phyloP scores from a whole-genome alignment of 1,139 yeast genomes.

The Saccharomyces uvarum region DNA sequence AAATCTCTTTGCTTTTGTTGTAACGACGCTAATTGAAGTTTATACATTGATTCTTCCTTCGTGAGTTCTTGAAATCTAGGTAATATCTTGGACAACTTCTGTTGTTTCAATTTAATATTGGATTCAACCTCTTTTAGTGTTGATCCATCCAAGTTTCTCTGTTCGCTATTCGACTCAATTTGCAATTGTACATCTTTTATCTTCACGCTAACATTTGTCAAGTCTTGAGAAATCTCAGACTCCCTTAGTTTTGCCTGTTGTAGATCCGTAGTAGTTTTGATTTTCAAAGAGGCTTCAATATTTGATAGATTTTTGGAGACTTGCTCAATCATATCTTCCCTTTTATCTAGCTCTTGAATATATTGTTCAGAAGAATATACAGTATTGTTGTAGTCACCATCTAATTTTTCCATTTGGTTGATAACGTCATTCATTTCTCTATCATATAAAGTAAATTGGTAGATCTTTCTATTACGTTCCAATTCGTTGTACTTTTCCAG shows the following conservation, averaged over 20 bases:
- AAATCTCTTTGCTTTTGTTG: constrained; percentile 54
- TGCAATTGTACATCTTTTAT: constrained; percentile 30
- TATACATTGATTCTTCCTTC: constrained; percentile 37
- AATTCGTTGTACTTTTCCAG: constrained; percentile 59
- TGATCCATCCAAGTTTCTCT: constrained; percentile 22
- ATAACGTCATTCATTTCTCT: constrained; percentile 62
- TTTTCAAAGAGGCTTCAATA: constrained; percentile 34
- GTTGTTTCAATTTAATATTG: constrained; percentile 39
- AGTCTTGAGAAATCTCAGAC: constrained; percentile 35
- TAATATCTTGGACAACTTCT: constrained; percentile 34
- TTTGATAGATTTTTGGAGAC: constrained; percentile 29
- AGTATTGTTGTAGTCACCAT: constrained; percentile 48
- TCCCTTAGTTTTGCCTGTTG: constrained; percentile 43
- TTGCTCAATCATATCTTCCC: constrained; percentile 41
- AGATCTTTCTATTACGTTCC: constrained; percentile 61
- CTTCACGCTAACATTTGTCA: constrained; percentile 33
- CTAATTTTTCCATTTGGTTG: constrained; percentile 53
- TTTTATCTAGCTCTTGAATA: constrained; percentile 40
- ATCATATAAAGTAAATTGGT: constrained; percentile 71
- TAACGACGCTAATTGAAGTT: constrained; percentile 38
- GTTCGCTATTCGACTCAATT: constrained; percentile 25
- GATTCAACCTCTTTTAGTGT: constrained; percentile 29
- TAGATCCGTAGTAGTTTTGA: constrained; percentile 44
- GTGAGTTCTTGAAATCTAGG: constrained; percentile 42
- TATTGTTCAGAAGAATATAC: constrained; percentile 38